A percentile compares a stretch with the other conserved stretches of the same genome.
These are phyloP conservation scores for Chlamydomonas sp. DNA, from an alignment of 139 green algal genomes.

Conservation along the genomic window DNA sequence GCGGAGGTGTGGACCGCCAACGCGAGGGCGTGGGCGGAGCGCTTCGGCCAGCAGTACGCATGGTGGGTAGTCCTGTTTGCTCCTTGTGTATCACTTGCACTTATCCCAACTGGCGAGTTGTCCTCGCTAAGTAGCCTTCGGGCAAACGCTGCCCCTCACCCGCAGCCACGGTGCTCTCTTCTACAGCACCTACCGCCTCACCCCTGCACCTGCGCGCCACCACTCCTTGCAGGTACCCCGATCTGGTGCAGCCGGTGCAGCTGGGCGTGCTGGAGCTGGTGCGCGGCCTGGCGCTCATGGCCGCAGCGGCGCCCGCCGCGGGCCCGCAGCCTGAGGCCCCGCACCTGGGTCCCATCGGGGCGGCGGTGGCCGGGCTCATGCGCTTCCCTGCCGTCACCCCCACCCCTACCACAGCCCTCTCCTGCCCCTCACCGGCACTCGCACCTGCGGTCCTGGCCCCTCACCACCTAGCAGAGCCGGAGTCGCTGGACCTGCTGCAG, in stretches of 20 bases:
- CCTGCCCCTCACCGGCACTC: neutral
- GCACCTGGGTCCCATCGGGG: constrained; percentile 22
- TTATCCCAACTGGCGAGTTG: too few relatives aligned
- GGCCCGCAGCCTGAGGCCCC: constrained; percentile 6
- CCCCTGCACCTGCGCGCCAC: neutral
- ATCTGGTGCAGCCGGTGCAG: constrained; percentile 88
- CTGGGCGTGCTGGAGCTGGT: constrained; percentile 78
- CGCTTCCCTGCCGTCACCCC: constrained; percentile 39
- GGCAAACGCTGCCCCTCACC: too few relatives aligned
- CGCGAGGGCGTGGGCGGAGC: constrained; percentile 61
- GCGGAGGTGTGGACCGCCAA: constrained; percentile 58
- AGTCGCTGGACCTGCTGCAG: constrained; percentile 15
- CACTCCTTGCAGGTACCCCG: constrained; percentile 72
- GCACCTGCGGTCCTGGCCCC: neutral
- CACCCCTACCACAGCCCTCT: neutral
- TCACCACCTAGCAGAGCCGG: constrained; percentile 18
- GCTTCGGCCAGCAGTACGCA: constrained; percentile 63
- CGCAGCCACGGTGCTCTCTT: too few relatives aligned
- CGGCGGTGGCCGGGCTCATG: constrained; percentile 37
- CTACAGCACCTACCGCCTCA: neutral
- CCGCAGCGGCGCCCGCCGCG: neutral
- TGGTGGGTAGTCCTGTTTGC: neutral
- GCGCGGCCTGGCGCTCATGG: constrained; percentile 71
- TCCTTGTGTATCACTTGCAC: too few relatives aligned
- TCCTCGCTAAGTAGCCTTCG: too few relatives aligned